Evolutionary conservation across 2,329 filamentous ascomycete genomes (phyloP), one percentile per base, ranked within the genome.

Genomic region (Sclerotinia spermophila): DNA sequence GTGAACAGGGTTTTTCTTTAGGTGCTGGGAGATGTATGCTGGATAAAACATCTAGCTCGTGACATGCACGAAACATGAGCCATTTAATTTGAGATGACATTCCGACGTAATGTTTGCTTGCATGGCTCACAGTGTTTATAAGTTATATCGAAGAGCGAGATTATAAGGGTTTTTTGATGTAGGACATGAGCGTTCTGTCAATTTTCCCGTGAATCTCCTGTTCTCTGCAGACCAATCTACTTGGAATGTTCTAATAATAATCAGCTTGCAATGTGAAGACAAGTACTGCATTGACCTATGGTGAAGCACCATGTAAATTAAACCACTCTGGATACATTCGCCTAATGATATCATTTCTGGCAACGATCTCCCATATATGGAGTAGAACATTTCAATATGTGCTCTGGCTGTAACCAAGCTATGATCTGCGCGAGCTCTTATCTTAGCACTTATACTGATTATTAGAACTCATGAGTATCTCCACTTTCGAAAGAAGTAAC

Each of bases 381-480:
- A 51, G n/a, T 51, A 51, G n/a, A 51, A 51, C 0, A 51, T 15
- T 8, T 51, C 2, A 13, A 5, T 27, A 51, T 51, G 7, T 51
- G 15, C n/a, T 27, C 48, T 51, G 24, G 48, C 27, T 2, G n/a
- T 6, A 1, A 51, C 10, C n/a, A n/a, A 24, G 24, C 10, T n/a
- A 11, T n/a, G 45, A n/a, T 48, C 45, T 13, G 5, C 4, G 45
- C n/a, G n/a, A 13, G 3, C 3, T 24, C 10, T 13, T 5, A 1
- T 6, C 10, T 2, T n/a, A 13, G 3, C 3, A 48, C 10, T 13
- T 5, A 1, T 6, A 11, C 2, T n/a, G 2, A n/a, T 8, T 48
- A n/a, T 5, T 11, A n/a, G 6, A 51, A 51, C n/a, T 7, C n/a
- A 51, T 27, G 27, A 27, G 7, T 3, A 17, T 51, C 1, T 51